Evolutionary conservation across 805 yeast genomes (phyloP).

Genomic region (Scheffersomyces lignosus): DNA sequence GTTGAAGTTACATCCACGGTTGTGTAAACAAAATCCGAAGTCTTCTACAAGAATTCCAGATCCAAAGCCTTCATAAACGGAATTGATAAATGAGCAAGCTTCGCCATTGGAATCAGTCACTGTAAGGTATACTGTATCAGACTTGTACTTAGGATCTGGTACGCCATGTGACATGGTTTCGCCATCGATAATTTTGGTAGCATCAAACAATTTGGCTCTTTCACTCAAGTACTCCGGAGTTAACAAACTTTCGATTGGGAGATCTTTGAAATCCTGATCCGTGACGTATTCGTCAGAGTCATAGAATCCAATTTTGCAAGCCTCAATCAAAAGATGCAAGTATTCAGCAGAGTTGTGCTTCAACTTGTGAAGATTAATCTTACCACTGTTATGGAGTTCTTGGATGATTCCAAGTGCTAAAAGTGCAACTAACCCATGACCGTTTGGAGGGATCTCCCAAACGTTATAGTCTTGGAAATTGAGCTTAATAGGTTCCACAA

Average conservation of each 20-base stretch:
- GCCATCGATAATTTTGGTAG: slow-evolving; percentile 41
- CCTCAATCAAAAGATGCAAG: slow-evolving; percentile 67
- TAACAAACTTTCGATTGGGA: slow-evolving; percentile 44
- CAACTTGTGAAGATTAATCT: slow-evolving; percentile 40
- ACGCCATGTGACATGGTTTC: slow-evolving; percentile 48
- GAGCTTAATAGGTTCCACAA: slow-evolving; percentile 62
- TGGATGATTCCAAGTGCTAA: slow-evolving; percentile 66
- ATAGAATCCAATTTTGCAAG: slow-evolving; percentile 68
- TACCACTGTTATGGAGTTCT: slow-evolving; percentile 48
- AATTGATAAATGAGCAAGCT: slow-evolving; percentile 79
- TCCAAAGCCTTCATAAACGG: slow-evolving; percentile 70
- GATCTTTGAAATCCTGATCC: slow-evolving; percentile 50
- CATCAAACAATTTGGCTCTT: slow-evolving; percentile 48
- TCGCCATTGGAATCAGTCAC: slow-evolving; percentile 69
- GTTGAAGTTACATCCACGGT: slow-evolving; percentile 76
- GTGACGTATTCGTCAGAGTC: slow-evolving; percentile 75
- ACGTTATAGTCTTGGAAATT: slow-evolving; percentile 52
- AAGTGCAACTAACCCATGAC: slow-evolving; percentile 77
- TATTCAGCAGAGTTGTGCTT: slow-evolving; percentile 71
- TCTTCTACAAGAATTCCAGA: slow-evolving; percentile 65
- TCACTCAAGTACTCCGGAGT: slow-evolving; percentile 48
- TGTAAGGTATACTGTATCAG: slow-evolving; percentile 73
- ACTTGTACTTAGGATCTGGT: slow-evolving; percentile 56
- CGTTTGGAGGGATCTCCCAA: slow-evolving; percentile 86
- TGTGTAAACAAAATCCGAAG: slow-evolving; percentile 69